Evolutionary conservation across 2,329 filamentous ascomycete genomes (phyloP).

Genomic region (Eutypa lata): DNA sequence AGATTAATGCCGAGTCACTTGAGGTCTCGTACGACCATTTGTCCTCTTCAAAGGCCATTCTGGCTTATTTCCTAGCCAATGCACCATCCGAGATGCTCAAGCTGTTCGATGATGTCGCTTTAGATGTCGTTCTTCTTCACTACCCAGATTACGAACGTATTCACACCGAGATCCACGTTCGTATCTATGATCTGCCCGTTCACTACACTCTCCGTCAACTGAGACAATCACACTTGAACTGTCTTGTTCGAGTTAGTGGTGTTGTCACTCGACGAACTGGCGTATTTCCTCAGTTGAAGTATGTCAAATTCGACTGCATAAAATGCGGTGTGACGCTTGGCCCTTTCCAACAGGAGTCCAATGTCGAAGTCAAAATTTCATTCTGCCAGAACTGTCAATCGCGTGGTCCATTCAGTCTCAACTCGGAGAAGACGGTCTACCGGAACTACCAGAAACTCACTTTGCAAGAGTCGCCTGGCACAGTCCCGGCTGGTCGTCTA

Average conservation of each 20-base stretch:
- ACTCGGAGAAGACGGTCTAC: constrained; percentile 97
- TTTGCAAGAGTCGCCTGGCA: constrained; percentile 93
- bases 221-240: constrained; percentile 93
- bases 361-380: constrained; percentile 91
- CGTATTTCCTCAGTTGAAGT: constrained; percentile 96
- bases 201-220: constrained; percentile 94
- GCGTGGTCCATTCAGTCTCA: constrained; percentile 88
- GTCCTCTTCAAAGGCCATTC: constrained; percentile 82
- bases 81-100: constrained; percentile 93
- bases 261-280: constrained; percentile 92
- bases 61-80: constrained; percentile 95
- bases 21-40: constrained; percentile 96
- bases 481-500: constrained; percentile 90
- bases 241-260: constrained; percentile 87
- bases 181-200: constrained; percentile 90
- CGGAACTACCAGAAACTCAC: constrained; percentile 98
- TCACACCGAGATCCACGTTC: constrained; percentile 95
- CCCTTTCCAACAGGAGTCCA: constrained; percentile 96
- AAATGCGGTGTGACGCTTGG: constrained; percentile 92
- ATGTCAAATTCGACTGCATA: constrained; percentile 95
- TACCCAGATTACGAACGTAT: constrained; percentile 98
- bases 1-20: constrained; percentile 92
- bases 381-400: constrained; percentile 98
- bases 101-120: constrained; percentile 93
- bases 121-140: constrained; percentile 92